Base-by-base conservation (phyloP, 352 stramenopile species). In the Albugo laibachii region DNA sequence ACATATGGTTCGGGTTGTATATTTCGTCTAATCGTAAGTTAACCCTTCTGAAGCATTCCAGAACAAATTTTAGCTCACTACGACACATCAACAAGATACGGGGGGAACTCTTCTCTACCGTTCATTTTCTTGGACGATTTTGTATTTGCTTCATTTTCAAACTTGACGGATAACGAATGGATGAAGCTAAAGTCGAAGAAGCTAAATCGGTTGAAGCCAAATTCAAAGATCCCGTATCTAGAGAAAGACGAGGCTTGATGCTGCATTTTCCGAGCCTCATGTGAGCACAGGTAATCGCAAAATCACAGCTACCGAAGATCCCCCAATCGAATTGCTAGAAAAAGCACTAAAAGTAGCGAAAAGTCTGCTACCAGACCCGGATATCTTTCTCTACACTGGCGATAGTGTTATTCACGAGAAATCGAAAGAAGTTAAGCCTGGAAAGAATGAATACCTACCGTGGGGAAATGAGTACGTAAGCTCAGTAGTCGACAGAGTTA, bases 201-300 rank as follows among this genome's bases (percentile, higher is more conserved):
- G n/a, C n/a, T n/a, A n/a, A n/a, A n/a, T n/a, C n/a, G n/a, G n/a
- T n/a, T n/a, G n/a, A n/a, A n/a, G n/a, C n/a, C n/a, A n/a, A n/a
- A n/a, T n/a, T n/a, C n/a, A n/a, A n/a, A n/a, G n/a, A n/a, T n/a
- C n/a, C n/a, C 3, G 3, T 31, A 10, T 31, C 24, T 8, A 8
- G 8, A 31, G 24, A 31, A 31, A 10, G 24, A 31, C 8, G 3
- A 8, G 24, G 19, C 41, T 16, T 24, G 76, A 87, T 47, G 52
- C 88, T 27, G 75, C 88, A 57, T 84, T 92, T 49, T 87, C 76
- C 12, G 79, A 92, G 53, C 73, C 87, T 19, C 79, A 92, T 47
- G 55, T 92, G 13, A 92, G 88, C 47, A 59, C 84, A 15, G 62
- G 58, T 15, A 53, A 76, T 12, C 52, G 66, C n/a, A 47, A 52